Percentiles rank a stretch among this genome's conserved stretches.
phyloP scores from a whole-genome alignment of 2,329 filamentous ascomycete species.

The Xylaria sp. region DNA sequence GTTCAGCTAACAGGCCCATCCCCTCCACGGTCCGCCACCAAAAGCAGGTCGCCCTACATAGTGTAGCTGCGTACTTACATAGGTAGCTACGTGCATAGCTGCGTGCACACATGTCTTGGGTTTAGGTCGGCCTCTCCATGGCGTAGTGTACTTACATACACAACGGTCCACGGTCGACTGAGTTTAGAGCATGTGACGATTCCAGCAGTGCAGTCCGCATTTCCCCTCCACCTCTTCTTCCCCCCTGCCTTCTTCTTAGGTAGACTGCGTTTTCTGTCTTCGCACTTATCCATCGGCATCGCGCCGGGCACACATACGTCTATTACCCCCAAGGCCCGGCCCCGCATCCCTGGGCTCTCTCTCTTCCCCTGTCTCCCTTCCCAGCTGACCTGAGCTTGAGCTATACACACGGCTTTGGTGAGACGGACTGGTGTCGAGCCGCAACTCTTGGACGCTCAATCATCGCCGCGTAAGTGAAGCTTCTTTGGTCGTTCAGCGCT shows the following conservation, averaged over 20 bases:
- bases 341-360: slow-evolving; percentile 7
- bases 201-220: too few species aligned
- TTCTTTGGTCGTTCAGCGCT: neutral
- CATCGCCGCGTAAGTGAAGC: slow-evolving; percentile 2
- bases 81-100: too few species aligned
- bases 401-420: neutral
- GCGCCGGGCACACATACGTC: neutral
- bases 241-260: neutral
- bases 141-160: too few species aligned
- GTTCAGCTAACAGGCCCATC: too few species aligned
- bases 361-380: neutral
- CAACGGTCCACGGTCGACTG: too few species aligned
- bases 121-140: too few species aligned
- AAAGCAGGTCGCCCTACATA: too few species aligned
- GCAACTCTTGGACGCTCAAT: neutral
- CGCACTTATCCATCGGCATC: neutral
- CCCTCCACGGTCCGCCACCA: too few species aligned
- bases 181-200: too few species aligned
- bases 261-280: neutral
- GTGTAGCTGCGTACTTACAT: too few species aligned
- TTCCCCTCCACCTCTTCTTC: too few species aligned
- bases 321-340: neutral
- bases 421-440: neutral
- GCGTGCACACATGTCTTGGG: too few species aligned
- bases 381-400: neutral